Conservation (phyloP, 2,329 filamentous ascomycete genomes). For the Pseudomassariella vexata region DNA sequence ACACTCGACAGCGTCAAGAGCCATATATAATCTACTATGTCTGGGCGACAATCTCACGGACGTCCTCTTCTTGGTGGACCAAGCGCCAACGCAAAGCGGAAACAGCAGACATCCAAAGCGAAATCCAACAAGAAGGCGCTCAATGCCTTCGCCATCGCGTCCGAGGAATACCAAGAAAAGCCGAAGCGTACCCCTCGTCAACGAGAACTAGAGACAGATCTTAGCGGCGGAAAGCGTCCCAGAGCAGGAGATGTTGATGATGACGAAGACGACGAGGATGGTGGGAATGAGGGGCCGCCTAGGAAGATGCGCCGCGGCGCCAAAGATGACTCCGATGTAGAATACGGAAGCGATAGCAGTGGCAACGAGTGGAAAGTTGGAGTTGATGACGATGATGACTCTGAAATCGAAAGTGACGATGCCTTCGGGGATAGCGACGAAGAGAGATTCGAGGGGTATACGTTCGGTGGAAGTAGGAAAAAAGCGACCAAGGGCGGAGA, state of each 20-base stretch:
- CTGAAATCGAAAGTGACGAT: constrained; percentile 64
- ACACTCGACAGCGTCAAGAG: no score
- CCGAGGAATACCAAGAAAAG: constrained; percentile 42
- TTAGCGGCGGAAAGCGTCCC: constrained; percentile 32
- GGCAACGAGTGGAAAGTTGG: constrained; percentile 83
- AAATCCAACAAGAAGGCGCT: constrained; percentile 44
- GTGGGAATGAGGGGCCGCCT: constrained; percentile 53
- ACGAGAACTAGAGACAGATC: constrained; percentile 41
- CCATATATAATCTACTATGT: constrained; percentile 35
- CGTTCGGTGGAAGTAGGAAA: constrained; percentile 43
- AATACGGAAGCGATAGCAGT: constrained; percentile 77
- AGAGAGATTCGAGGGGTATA: constrained; percentile 73
- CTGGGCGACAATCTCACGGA: constrained; percentile 54
- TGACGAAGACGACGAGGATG: constrained; percentile 54
- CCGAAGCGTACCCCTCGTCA: constrained; percentile 43
- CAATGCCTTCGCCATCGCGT: constrained; percentile 53
- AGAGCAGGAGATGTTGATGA: constrained; percentile 40
- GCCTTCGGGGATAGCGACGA: constrained; percentile 87
- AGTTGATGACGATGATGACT: constrained; percentile 54
- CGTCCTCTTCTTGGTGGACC: constrained; percentile 36
- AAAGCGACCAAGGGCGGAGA: constrained; percentile 45
- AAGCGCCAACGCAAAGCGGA: constrained; percentile 25
- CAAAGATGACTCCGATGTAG: constrained; percentile 51
- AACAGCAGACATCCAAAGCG: constrained; percentile 40
- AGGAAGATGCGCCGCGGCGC: constrained; percentile 35